Evolutionary conservation across 2,329 filamentous ascomycete species (phyloP), one percentile per base, ranked within the genome.

Genomic region (Penicillium corylophilum): DNA sequence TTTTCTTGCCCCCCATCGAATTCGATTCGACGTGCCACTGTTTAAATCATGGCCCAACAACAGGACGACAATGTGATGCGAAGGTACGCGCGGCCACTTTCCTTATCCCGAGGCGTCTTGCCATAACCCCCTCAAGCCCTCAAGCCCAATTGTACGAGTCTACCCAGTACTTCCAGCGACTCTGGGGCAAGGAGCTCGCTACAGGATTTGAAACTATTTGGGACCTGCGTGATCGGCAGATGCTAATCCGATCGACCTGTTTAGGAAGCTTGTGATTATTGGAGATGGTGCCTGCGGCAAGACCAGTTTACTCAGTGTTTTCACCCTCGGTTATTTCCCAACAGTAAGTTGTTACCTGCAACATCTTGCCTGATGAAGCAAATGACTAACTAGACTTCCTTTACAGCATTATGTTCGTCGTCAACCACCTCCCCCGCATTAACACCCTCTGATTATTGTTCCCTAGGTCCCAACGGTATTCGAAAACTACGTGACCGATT

Each of bases 401-500:
- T 44, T 44, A 20, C 53, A 77, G 74, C 74, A 77, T 66, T 77
- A 77, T 64, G 74, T 77, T 56, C 70, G 74, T 74, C 41, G 39
- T 39, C 35, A 15, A 28, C 48, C 31, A 33, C 15, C 22, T 36
- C 38, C 1, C 9, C 9, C 16, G n/a, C 20, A 23, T 20, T 22
- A 20, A 22, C n/a, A 38, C 28, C 46, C 50, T 50, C 50, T 51
- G 26, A 53, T 56, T 57, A 48, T 38, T 38, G 45, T 36, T 52
- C 38, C 45, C 39, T 60, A 91, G 87, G 92, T 96, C 46, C 94
- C 94, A 1, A 99, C 94, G 42, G 94, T 99, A 33, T 99, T 99
- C 74, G 94, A 99, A 71, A 99, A 99, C 77, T 99, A 99, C 69
- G 94, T 99, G 60, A 99, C 94, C 64, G 94, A 99, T 77, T 99